phyloP scores from a whole-genome alignment of 257 asterid genomes.

The Avicennia marina region DNA sequence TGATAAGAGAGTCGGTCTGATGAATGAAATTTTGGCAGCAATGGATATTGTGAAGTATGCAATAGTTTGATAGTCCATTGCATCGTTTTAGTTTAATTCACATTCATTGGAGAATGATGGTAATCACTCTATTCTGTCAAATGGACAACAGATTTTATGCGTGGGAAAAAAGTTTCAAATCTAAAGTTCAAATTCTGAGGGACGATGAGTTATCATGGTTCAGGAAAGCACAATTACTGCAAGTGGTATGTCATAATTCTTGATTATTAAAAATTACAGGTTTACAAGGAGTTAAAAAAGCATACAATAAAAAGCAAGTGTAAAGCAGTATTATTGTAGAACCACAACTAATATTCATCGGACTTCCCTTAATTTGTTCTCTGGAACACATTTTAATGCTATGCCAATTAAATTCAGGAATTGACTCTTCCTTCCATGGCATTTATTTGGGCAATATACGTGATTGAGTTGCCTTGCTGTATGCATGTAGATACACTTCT shows the following conservation, averaged over 20 bases:
- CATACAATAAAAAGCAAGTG: conserved; percentile 7
- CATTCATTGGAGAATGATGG: neutral
- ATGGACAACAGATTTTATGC: conserved; percentile 59
- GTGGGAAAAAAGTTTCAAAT: conserved; percentile 82
- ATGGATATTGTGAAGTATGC: conserved; percentile 92
- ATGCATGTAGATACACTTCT: no score
- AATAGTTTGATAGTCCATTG: neutral
- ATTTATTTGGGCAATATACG: no score
- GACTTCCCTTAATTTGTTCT: no score
- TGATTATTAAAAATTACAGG: neutral
- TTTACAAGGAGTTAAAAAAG: neutral
- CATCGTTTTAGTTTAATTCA: neutral
- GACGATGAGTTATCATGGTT: conserved; percentile 77
- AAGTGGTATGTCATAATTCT: conserved; percentile 50
- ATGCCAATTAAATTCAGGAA: neutral
- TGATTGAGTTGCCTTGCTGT: no score
- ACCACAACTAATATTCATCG: no score
- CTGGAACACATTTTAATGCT: neutral
- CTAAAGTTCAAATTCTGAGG: conserved; percentile 58
- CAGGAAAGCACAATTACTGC: conserved; percentile 65
- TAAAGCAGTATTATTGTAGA: no score
- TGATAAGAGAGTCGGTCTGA: conserved; percentile 78
- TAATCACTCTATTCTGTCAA: conserved; percentile 10
- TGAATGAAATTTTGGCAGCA: conserved; percentile 80
- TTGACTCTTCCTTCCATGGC: neutral